Percentiles rank a stretch among this genome's conserved stretches.
phyloP scores from a whole-genome alignment of 2,329 filamentous ascomycete genomes.

The Penicillium brevicompactum region DNA sequence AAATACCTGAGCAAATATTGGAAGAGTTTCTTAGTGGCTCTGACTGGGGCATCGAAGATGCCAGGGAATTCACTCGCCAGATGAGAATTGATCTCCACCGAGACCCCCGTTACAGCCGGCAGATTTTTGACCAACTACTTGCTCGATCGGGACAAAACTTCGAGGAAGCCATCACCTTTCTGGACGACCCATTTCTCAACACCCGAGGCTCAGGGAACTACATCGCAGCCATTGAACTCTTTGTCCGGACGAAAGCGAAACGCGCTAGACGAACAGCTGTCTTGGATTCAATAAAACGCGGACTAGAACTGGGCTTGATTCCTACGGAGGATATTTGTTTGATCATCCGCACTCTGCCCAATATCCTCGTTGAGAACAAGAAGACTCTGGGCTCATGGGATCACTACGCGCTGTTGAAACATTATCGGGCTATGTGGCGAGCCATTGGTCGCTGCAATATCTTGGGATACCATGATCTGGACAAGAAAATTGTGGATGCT shows the following conservation, averaged over 20 bases:
- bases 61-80: conserved; percentile 29
- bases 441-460: conserved; percentile 40
- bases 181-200: conserved; percentile 42
- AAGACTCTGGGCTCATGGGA: conserved; percentile 17
- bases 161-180: conserved; percentile 32
- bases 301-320: conserved; percentile 39
- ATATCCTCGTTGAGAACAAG: conserved; percentile 18
- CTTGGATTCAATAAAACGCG: conserved; percentile 30
- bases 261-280: conserved; percentile 22
- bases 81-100: conserved; percentile 36
- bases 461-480: conserved; percentile 36
- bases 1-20: conserved; percentile 16
- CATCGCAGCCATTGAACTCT: conserved; percentile 29
- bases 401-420: conserved; percentile 19
- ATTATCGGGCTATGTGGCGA: conserved; percentile 39
- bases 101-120: conserved; percentile 38
- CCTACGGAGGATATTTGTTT: conserved; percentile 33
- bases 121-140: conserved; percentile 38
- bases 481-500: conserved; percentile 26
- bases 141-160: conserved; percentile 13
- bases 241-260: conserved; percentile 21
- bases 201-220: conserved; percentile 40
- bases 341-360: conserved; percentile 34
- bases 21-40: conserved; percentile 20
- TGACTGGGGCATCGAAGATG: conserved; percentile 29